Evolutionary conservation across 164 flowering plant genomes (phyloP), one percentile per base, ranked within the genome.

Genomic region (Chimonanthus praecox): DNA sequence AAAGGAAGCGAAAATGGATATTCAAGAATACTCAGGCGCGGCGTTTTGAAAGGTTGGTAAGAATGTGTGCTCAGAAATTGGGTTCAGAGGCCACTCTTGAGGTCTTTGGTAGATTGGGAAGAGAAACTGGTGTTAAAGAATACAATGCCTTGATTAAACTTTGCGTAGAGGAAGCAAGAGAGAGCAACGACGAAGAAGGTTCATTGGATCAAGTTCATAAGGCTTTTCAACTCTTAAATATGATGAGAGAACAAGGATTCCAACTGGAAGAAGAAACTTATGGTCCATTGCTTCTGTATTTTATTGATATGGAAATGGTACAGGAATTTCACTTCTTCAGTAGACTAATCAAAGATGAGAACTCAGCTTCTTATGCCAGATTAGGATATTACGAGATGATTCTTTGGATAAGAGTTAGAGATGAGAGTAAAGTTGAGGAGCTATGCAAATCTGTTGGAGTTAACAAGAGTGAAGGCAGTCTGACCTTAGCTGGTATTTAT

Each of bases 381-480:
- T 73, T 95, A 65, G 92, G 89, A 69, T 95, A 95, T 77, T 95
- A 95, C 78, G 96, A 95, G 81, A 95, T 95, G 97, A 73, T 86
- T 72, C 82, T 95, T 5, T 88, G 87, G 84, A 77, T 88, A 67
- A 77, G 72, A 68, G 80, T 84, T 6, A 70, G 83, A 21, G 64
- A 93, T 79, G 81, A 83, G 71, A 85, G 82, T 58, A 93, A 88
- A 80, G 78, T 95, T 81, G 80, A 80, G 71, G 90, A 93, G 78
- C 84, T 93, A 8, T 83, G 85, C 73, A 72, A 74, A 63, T 50
- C 70, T 13, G 74, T 81, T 76, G 71, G 71, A 47, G 51, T 66
- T 75, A 75, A 83, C 69, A 80, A 75, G 62, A 82, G 73, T 67
- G 87, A 67, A 68, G 77, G 81, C 46, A 75, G 64, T 58, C 68